A percentile compares a stretch with the other conserved stretches of the same genome.
Conservation (phyloP, 2,329 filamentous ascomycete genomes). For the Clonostachys solani region DNA sequence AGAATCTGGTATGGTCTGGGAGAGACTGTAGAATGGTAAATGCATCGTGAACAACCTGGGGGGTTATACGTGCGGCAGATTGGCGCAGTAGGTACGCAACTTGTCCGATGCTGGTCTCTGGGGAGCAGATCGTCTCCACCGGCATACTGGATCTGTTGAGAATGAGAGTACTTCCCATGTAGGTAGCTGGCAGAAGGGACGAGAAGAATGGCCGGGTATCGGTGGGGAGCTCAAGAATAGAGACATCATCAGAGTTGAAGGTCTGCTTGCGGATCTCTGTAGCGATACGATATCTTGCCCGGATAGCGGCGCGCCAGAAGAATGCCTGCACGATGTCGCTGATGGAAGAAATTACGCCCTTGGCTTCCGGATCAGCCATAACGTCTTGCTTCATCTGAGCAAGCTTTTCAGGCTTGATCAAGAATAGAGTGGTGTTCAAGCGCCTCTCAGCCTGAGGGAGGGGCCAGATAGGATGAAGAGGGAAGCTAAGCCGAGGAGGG, state of each 20-base stretch:
- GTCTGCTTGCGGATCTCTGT: constrained; percentile 10
- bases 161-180: constrained; percentile 20
- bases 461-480: constrained; percentile 19
- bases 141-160: constrained; percentile 16
- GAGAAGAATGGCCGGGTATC: constrained; percentile 22
- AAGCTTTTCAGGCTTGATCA: constrained; percentile 20
- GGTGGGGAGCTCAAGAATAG: constrained; percentile 25
- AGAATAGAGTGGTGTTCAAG: constrained; percentile 20
- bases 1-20: constrained; percentile 14
- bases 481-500: constrained; percentile 13
- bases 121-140: constrained; percentile 16
- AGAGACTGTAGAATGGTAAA: constrained; percentile 17
- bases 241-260: constrained; percentile 12
- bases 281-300: constrained; percentile 24
- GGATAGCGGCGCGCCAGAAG: constrained; percentile 28
- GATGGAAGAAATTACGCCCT: constrained; percentile 17
- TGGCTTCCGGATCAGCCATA: constrained; percentile 11
- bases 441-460: constrained; percentile 15
- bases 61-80: constrained; percentile 14
- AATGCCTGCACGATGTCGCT: constrained; percentile 33
- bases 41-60: constrained; percentile 17
- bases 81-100: constrained; percentile 16
- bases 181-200: constrained; percentile 15
- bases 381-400: constrained; percentile 21
- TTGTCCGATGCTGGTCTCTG: constrained; percentile 13